Base-by-base conservation (phyloP, 2,329 filamentous ascomycete genomes). In the Fonsecaea multimorphosa region DNA sequence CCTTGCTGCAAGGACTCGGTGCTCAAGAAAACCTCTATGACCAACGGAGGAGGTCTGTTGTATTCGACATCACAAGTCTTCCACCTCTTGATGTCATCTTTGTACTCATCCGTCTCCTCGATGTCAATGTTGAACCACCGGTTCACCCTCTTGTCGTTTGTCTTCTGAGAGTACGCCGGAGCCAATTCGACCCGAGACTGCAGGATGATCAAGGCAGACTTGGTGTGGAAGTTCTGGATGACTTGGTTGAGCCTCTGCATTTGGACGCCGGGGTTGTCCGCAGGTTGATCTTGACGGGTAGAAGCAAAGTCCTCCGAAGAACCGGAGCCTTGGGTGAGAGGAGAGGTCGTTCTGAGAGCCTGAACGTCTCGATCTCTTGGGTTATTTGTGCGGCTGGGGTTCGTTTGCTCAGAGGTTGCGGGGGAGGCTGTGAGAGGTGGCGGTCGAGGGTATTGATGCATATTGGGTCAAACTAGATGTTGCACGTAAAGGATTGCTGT, bases 81-180 rank as follows among this genome's bases (percentile, higher is more conserved):
- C 93, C 93, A 99, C 64, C 87, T 84, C 72, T 86, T 85, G 68
- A 98, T 85, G 70, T 95, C 91, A 70, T 96, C 90, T 73, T 86
- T 84, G 74, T 97, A 93, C 67, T 91, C 88, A 74, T 97, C 92
- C 69, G 94, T 94, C 73, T 99, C 95, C 73, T 96, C 91, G 52
- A 97, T 89, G 71, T 97, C 91, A 72, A 97, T 88, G 82, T 97
- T 96, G 80, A 97, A 99, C 95, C 98, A 74, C 87, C 91, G 92
- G 76, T 95, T 96, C 58, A 90, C 84, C 77, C 89, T 90, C 68
- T 86, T 86, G 69, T 72, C 78, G 46, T 86, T 83, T 22, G 86
- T 84, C 68, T 84, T 84, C 72, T 83, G 85, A 31, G 78, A 84
- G 74, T 82, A 85, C 36, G 80, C 76, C 76, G 85, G 78, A 74